Evolutionary conservation across 2,329 filamentous ascomycete species (phyloP).

Genomic region (Nannizzia gypsea): DNA sequence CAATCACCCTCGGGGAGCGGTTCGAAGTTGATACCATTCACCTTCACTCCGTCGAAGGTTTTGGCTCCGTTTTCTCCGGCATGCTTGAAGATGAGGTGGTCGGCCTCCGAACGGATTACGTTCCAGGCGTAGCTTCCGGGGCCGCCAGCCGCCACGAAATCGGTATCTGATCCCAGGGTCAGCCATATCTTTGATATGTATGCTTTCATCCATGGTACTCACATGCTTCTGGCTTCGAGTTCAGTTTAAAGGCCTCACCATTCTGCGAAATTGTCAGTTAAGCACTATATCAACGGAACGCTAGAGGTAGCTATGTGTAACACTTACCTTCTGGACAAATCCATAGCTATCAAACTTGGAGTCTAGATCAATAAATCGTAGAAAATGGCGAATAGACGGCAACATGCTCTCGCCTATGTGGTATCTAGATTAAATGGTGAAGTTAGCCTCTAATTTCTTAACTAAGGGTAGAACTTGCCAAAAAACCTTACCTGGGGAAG

Average conservation of each 20-base stretch:
- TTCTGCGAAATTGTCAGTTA: conserved; percentile 15
- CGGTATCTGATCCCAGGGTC: conserved; percentile 26
- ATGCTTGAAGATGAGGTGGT: conserved; percentile 36
- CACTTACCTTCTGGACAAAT: conserved; percentile 31
- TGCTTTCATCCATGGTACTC: conserved; percentile 7
- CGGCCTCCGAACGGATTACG: conserved; percentile 37
- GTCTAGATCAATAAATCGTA: conserved; percentile 37
- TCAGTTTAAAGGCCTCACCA: conserved; percentile 34
- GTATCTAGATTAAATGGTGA: conserved; percentile 18
- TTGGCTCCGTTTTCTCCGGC: conserved; percentile 32
- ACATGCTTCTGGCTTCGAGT: conserved; percentile 26
- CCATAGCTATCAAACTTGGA: conserved; percentile 31
- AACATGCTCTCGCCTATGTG: conserved; percentile 31
- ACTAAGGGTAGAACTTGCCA: not conserved
- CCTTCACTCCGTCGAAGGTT: conserved; percentile 32
- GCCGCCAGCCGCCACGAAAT: conserved; percentile 33
- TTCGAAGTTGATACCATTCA: conserved; percentile 21
- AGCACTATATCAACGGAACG: conserved; percentile 6
- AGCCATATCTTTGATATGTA: not conserved
- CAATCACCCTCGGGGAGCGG: not conserved
- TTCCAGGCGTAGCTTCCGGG: conserved; percentile 36
- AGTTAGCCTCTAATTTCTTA: not conserved
- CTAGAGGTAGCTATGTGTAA: not conserved
- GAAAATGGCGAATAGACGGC: conserved; percentile 31
- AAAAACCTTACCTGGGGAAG: conserved; percentile 27